Evolutionary conservation across 129 eudicot genomes (phyloP).

Genomic region (Lactuca sativa): DNA sequence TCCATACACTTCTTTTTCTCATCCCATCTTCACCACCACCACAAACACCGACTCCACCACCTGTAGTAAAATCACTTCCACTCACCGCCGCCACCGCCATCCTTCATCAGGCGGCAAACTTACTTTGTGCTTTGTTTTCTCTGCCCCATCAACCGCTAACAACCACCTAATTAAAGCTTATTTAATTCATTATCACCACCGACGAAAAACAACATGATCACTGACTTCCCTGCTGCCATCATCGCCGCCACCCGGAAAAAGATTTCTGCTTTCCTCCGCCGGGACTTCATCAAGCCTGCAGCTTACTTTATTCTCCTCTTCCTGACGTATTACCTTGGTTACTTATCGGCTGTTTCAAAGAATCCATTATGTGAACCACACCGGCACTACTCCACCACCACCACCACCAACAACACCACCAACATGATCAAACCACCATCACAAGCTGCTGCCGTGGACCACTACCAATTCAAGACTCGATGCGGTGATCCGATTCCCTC

Average conservation of each 20-base stretch:
- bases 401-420: background rate
- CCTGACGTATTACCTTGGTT: conserved; percentile 50
- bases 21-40: conserved; percentile 9
- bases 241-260: conserved; percentile 15
- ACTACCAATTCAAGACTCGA: conserved; percentile 44
- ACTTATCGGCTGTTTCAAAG: conserved; percentile 33
- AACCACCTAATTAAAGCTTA: no score
- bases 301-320: conserved; percentile 39
- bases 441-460: conserved; percentile 28
- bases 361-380: conserved; percentile 20
- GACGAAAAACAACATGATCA: no score
- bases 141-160: no score
- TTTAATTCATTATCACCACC: background rate
- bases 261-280: conserved; percentile 3
- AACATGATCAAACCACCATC: background rate
- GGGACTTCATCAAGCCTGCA: conserved; percentile 28
- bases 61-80: background rate
- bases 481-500: conserved; percentile 42
- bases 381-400: conserved; percentile 1
- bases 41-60: conserved; percentile 3
- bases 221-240: background rate
- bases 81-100: background rate
- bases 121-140: no score
- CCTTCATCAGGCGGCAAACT: background rate
- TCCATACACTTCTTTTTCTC: background rate